These are phyloP conservation scores for Dendrobium chrysotoxum DNA, from an alignment of 106 monocot species.

Conservation along the genomic window DNA sequence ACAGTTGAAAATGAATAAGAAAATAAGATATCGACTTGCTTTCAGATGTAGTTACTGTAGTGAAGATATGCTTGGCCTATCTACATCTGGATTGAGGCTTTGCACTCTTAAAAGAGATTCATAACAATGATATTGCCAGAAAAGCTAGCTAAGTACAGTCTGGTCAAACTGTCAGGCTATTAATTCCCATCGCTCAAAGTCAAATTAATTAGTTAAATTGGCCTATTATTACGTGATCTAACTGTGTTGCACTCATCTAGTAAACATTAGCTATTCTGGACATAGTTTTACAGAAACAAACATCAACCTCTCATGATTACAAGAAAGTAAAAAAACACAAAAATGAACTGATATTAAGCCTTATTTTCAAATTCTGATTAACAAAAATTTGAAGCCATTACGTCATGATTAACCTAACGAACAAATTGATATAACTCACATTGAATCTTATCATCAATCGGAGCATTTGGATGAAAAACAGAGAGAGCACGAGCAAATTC, in stretches of 20 bases:
- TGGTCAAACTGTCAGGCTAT: background rate
- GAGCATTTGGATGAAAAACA: conserved; percentile 93
- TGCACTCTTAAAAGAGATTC: background rate
- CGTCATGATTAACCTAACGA: background rate
- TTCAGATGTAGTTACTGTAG: background rate
- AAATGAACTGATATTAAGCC: background rate
- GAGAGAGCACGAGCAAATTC: conserved; percentile 93
- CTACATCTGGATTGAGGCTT: background rate
- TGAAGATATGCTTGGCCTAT: background rate
- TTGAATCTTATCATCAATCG: conserved; percentile 82
- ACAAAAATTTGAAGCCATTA: background rate
- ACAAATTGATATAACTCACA: conserved; percentile 37
- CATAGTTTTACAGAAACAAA: background rate
- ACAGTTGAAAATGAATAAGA: background rate
- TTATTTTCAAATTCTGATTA: background rate
- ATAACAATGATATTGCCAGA: background rate
- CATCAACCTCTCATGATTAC: background rate
- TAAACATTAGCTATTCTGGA: background rate
- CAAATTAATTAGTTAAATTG: background rate
- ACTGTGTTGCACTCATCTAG: background rate
- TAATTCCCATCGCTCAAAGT: background rate
- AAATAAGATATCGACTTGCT: background rate
- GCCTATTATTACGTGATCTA: too few species aligned
- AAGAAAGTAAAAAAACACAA: background rate
- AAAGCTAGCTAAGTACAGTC: background rate